Conservation (phyloP, 768 basidiomycete species). For the Porphyrellus cyaneotinctus region DNA sequence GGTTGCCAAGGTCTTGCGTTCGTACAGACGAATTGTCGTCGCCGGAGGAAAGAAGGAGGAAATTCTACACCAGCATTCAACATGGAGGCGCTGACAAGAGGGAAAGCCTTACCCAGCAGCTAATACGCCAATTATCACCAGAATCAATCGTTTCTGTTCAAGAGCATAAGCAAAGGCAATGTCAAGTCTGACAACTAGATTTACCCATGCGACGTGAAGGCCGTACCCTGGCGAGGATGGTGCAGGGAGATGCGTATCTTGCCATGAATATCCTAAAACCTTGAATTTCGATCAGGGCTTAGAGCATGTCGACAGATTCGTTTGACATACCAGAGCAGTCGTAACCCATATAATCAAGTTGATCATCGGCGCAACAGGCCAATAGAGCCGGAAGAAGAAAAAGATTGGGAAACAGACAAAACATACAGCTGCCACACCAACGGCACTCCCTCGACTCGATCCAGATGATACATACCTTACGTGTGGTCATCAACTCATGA, state of each 20-base stretch:
- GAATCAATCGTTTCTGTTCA: conserved; percentile 56
- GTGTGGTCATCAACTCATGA: background rate
- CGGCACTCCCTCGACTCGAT: conserved; percentile 53
- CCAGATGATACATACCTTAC: conserved; percentile 70
- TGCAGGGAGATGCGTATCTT: conserved; percentile 46
- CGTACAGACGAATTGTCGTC: conserved; percentile 69
- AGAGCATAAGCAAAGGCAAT: background rate
- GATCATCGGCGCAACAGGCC: conserved; percentile 68
- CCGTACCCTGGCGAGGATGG: conserved; percentile 57
- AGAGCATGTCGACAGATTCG: background rate
- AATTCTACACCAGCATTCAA: conserved; percentile 38
- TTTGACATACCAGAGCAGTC: conserved; percentile 45
- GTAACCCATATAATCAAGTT: conserved; percentile 69
- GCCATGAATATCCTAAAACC: conserved; percentile 74
- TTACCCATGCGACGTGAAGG: conserved; percentile 65
- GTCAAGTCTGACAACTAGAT: conserved; percentile 5
- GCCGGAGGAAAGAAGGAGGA: conserved; percentile 67
- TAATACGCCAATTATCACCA: conserved; percentile 66
- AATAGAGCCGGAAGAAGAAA: conserved; percentile 66
- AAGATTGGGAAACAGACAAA: conserved; percentile 70
- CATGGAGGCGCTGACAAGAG: background rate
- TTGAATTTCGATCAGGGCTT: conserved; percentile 22
- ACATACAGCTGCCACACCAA: conserved; percentile 64
- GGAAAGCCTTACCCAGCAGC: conserved; percentile 64
- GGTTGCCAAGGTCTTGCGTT: conserved; percentile 65